Conservation (phyloP, 2,329 filamentous ascomycete genomes). For the Beauveria asiatica region DNA sequence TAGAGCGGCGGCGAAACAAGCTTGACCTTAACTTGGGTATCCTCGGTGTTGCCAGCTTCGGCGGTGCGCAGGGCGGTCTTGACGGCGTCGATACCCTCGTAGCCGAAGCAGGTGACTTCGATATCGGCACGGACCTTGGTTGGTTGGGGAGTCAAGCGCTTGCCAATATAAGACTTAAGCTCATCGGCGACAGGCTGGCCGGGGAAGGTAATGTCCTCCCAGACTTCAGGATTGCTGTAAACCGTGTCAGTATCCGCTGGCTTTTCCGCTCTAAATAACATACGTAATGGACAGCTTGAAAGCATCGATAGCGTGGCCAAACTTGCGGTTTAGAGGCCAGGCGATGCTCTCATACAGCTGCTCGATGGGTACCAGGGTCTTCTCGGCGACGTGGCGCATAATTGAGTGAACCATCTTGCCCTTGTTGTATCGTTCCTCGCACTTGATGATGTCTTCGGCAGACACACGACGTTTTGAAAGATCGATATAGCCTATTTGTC, state of each 20-base stretch:
- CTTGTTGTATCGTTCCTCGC: slow-evolving; percentile 99
- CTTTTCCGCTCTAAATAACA: slow-evolving; percentile 21
- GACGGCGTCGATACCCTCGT: slow-evolving; percentile 97
- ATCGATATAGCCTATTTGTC: slow-evolving; percentile 74
- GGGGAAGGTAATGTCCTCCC: slow-evolving; percentile 86
- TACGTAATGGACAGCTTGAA: slow-evolving; percentile 99
- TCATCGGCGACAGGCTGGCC: slow-evolving; percentile 80
- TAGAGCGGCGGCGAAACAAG: slow-evolving; percentile 97
- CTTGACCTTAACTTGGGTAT: slow-evolving; percentile 95
- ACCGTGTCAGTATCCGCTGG: slow-evolving; percentile 12
- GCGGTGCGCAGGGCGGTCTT: slow-evolving; percentile 87
- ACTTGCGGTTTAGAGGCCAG: slow-evolving; percentile 97
- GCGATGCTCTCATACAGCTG: slow-evolving; percentile 87
- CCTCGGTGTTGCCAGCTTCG: slow-evolving; percentile 83
- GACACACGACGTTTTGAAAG: slow-evolving; percentile 96
- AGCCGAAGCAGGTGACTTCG: slow-evolving; percentile 90
- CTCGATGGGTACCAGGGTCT: slow-evolving; percentile 91
- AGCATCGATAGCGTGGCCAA: slow-evolving; percentile 90
- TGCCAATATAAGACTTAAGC: slow-evolving; percentile 90
- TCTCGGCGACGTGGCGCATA: slow-evolving; percentile 97
- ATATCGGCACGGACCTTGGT: slow-evolving; percentile 98
- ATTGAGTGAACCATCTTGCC: slow-evolving; percentile 99
- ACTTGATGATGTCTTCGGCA: slow-evolving; percentile 95
- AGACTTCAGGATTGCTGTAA: slow-evolving; percentile 83
- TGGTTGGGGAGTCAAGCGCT: slow-evolving; percentile 94